Evolutionary conservation across 495 filamentous ascomycete genomes (phyloP).

Genomic region (Penicillium diatomitis): DNA sequence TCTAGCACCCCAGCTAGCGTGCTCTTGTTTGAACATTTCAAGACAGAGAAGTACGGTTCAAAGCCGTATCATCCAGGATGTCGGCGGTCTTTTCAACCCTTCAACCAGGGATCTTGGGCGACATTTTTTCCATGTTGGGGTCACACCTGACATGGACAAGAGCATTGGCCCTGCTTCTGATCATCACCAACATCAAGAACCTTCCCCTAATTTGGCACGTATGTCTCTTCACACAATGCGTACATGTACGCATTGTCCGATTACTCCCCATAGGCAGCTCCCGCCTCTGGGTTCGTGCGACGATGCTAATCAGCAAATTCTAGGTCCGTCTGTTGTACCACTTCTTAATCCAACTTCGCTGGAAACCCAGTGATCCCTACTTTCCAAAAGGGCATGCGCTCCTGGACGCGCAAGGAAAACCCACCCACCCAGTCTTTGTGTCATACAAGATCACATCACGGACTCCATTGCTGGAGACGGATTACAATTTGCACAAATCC

Average conservation of each 20-base stretch:
- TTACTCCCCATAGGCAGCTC: not conserved
- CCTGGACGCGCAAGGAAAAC: conserved; percentile 21
- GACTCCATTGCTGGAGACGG: conserved; percentile 47
- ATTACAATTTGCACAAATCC: conserved; percentile 64
- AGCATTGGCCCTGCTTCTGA: conserved; percentile 43
- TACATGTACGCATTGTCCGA: not conserved
- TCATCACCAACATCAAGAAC: conserved; percentile 51
- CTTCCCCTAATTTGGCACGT: conserved; percentile 58
- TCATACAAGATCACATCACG: conserved; percentile 44
- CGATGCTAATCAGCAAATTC: conserved; percentile 9
- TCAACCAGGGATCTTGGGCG: conserved; percentile 16
- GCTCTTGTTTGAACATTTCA: no score
- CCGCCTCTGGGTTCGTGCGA: not conserved
- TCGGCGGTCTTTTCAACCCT: conserved; percentile 3
- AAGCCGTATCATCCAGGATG: not conserved
- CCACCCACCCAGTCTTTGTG: conserved; percentile 45
- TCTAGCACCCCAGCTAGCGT: no score
- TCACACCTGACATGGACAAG: conserved; percentile 39
- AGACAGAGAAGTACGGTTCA: no score
- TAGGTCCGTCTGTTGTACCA: conserved; percentile 43
- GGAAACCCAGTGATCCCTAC: conserved; percentile 28
- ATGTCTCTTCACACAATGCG: conserved; percentile 17
- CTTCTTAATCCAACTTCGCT: conserved; percentile 43
- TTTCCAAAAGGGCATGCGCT: conserved; percentile 24
- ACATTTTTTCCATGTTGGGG: conserved; percentile 13